Evolutionary conservation across 2,329 filamentous ascomycete species (phyloP), one percentile per base, ranked within the genome.

Genomic region (Aotearoamyces nothofagi): DNA sequence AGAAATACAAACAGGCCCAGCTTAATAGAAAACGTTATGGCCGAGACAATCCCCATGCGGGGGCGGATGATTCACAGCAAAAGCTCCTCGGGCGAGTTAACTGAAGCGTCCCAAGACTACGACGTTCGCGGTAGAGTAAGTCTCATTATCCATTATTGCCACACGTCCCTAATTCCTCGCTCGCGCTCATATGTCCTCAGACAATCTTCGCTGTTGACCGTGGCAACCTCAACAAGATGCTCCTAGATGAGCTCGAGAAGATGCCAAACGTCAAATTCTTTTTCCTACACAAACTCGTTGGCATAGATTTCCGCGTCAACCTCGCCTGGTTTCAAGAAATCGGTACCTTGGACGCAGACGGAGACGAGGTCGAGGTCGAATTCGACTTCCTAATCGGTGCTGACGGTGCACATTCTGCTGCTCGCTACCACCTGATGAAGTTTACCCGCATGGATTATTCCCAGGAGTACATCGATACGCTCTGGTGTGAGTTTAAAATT

Each of bases 401-500:
- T 17, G 90, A 98, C 46, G 90, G 90, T 5, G 90, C 90, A 1
- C 87, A 98, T 55, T 96, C 87, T 0, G 76, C 84, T 24, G 77
- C 86, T 4, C 68, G 90, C 29, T 92, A 83, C 49, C 84, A 96
- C 48, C 60, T 98, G 56, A 98, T 98, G 87, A 96, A 96, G 56
- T 94, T 71, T 44, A 69, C 78, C 1, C 73, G 79, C 8, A 82
- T 96, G 70, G 73, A 90, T 54, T 98, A 93, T 48, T 66, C 79
- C 42, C 90, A 98, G 50, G 73, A 83, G 44, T 98, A 98, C 52
- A 90, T 98, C 47, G 87, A 96, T 52, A 90, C 86, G 0, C 58
- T 96, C 4, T 98, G 90, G 90, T 96, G 87, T 52, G 90, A 98
- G 49, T 96, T 98, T 49, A 74, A 74, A 27, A 83, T 98, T 36